Evolutionary conservation across 495 filamentous ascomycete genomes (phyloP).

Genomic region (Aspergillus mulundensis): DNA sequence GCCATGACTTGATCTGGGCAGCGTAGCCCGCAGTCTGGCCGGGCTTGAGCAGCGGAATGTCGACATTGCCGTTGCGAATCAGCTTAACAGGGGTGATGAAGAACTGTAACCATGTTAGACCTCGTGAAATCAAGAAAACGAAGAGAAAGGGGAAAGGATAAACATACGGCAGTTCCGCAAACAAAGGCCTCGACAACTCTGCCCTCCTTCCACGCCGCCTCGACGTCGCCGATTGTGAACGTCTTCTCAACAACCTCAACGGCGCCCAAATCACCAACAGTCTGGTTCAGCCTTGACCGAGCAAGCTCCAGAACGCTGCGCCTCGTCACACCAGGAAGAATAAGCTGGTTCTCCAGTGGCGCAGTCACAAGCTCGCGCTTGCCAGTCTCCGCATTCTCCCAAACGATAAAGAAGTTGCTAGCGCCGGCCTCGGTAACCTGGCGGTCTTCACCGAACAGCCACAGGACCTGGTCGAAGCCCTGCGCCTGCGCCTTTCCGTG

Average conservation of each 20-base stretch:
- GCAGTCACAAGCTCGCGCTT: slow-evolving; percentile 76
- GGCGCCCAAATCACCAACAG: slow-evolving; percentile 43
- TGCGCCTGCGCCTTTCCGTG: slow-evolving; percentile 64
- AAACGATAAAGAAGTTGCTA: slow-evolving; percentile 86
- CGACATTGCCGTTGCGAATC: slow-evolving; percentile 67
- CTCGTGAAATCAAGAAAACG: not conserved
- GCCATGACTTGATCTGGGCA: slow-evolving; percentile 67
- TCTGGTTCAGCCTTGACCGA: slow-evolving; percentile 49
- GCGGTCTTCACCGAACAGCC: slow-evolving; percentile 73
- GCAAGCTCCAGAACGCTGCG: slow-evolving; percentile 71
- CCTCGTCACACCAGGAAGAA: slow-evolving; percentile 81
- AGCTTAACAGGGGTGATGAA: slow-evolving; percentile 73
- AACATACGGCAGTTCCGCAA: slow-evolving; percentile 76
- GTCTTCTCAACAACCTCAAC: slow-evolving; percentile 73
- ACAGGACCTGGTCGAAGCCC: slow-evolving; percentile 87
- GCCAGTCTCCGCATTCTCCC: slow-evolving; percentile 61
- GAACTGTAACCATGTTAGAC: slow-evolving; percentile 45
- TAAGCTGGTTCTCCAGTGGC: slow-evolving; percentile 72
- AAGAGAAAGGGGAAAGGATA: not conserved
- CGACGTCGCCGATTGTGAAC: slow-evolving; percentile 76
- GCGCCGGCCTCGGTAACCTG: slow-evolving; percentile 89
- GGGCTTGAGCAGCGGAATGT: slow-evolving; percentile 61
- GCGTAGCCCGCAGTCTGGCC: slow-evolving; percentile 62
- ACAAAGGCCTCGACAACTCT: slow-evolving; percentile 81
- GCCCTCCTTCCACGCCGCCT: slow-evolving; percentile 68